These are phyloP conservation scores for Acacia acuminata DNA, from an alignment of 306 rosid species.

Conservation along the genomic window DNA sequence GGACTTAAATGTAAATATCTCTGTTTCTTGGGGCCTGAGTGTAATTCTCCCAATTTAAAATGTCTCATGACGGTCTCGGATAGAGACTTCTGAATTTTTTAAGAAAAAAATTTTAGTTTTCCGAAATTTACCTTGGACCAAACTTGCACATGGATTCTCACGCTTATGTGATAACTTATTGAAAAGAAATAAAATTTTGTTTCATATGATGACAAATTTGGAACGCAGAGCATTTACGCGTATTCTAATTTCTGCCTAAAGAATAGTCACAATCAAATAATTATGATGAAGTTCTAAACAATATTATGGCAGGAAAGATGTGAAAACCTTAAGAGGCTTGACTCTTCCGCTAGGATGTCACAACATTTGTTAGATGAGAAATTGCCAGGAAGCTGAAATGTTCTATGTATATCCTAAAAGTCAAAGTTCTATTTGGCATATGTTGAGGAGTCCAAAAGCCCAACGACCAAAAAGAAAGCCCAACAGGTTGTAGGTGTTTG, in stretches of 20 bases:
- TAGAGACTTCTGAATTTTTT: too few relatives aligned
- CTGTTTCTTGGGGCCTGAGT: too few relatives aligned
- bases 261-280: conserved; percentile 14
- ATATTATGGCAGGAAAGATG: background rate
- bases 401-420: conserved; percentile 16
- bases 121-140: background rate
- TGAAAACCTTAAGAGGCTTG: background rate
- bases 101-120: background rate
- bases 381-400: background rate
- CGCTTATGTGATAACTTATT: too few relatives aligned
- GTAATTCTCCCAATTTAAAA: too few relatives aligned
- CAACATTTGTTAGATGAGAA: conserved; percentile 8
- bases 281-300: background rate
- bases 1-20: too few relatives aligned
- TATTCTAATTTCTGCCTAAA: background rate
- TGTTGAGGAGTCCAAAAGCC: too few relatives aligned
- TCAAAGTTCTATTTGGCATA: too few relatives aligned
- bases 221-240: background rate
- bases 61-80: too few relatives aligned
- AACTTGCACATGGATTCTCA: background rate
- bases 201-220: conserved; percentile 18
- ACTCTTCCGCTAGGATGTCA: too few relatives aligned
- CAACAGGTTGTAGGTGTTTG: too few relatives aligned
- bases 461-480: too few relatives aligned
- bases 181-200: background rate